Percentiles rank a stretch among this genome's conserved stretches.
phyloP scores from a whole-genome alignment of 805 yeast genomes.

The Myxozyma udenii region DNA sequence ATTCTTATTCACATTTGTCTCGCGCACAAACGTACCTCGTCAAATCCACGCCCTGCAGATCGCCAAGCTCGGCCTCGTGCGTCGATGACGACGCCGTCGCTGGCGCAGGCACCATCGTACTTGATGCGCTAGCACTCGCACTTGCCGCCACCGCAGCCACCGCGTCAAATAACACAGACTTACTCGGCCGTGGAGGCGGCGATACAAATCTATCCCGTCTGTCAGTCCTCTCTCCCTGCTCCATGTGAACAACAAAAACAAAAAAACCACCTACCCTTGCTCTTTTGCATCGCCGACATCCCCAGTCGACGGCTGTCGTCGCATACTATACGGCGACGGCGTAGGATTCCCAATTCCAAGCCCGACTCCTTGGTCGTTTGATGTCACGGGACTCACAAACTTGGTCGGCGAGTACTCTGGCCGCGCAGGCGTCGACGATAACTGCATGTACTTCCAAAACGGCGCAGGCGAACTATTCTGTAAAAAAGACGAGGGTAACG shows the following conservation, averaged over 20 bases:
- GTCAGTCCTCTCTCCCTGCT: no score
- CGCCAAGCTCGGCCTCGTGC: constrained; percentile 39
- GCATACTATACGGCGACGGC: constrained; percentile 5
- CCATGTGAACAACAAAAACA: no score
- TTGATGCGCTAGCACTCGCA: background rate
- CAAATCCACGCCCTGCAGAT: constrained; percentile 48
- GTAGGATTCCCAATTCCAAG: background rate
- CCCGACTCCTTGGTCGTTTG: constrained; percentile 2
- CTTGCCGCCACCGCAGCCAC: constrained; percentile 11
- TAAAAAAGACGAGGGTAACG: constrained; percentile 45
- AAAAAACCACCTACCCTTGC: background rate
- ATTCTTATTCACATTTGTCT: background rate
- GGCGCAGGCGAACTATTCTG: constrained; percentile 74
- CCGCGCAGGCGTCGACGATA: constrained; percentile 43
- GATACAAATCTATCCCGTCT: no score
- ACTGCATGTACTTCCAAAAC: constrained; percentile 87
- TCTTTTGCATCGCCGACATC: background rate
- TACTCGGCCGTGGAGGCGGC: constrained; percentile 3
- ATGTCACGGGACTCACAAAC: constrained; percentile 32
- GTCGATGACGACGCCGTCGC: background rate
- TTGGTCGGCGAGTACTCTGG: constrained; percentile 36
- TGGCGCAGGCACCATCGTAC: background rate
- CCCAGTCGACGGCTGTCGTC: background rate
- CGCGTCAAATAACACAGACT: constrained; percentile 15
- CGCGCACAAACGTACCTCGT: constrained; percentile 33